These are phyloP conservation scores for Plenodomus tracheiphilus DNA, from an alignment of 2,329 filamentous ascomycete species.

Conservation along the genomic window DNA sequence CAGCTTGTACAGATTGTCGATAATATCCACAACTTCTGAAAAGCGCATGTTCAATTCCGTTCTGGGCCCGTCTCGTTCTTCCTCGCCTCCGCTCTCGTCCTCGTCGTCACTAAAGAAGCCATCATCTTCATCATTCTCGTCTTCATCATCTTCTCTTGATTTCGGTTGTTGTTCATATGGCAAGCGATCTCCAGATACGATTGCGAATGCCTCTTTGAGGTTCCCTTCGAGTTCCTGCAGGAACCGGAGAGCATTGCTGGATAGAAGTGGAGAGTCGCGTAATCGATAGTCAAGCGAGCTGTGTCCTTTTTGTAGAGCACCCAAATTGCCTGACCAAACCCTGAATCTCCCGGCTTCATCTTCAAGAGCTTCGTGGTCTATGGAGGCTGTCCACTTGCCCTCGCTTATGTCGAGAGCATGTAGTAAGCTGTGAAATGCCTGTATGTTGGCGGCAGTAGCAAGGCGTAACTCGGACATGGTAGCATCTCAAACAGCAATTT, in stretches of 20 bases:
- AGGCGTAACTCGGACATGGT: constrained; percentile 33
- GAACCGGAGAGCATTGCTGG: constrained; percentile 39
- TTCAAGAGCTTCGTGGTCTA: constrained; percentile 36
- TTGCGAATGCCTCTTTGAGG: constrained; percentile 27
- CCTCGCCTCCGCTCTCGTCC: constrained; percentile 22
- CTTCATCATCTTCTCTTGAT: constrained; percentile 14
- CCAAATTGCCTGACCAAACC: constrained; percentile 43
- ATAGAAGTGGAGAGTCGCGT: constrained; percentile 40
- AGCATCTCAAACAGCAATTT: not conserved
- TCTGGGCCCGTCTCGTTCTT: constrained; percentile 22
- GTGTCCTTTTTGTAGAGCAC: constrained; percentile 43
- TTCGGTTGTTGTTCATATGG: constrained; percentile 39
- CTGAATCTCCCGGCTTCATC: constrained; percentile 44
- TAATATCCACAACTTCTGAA: constrained; percentile 40
- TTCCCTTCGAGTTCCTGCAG: constrained; percentile 39
- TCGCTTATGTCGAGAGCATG: constrained; percentile 20
- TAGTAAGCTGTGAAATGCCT: constrained; percentile 32
- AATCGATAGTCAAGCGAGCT: constrained; percentile 43
- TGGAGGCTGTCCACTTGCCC: constrained; percentile 10
- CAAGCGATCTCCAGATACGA: constrained; percentile 33
- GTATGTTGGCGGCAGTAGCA: constrained; percentile 33
- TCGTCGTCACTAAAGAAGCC: constrained; percentile 36
- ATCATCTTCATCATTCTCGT: constrained; percentile 30
- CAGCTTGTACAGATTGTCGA: constrained; percentile 44
- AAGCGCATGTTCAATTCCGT: constrained; percentile 42